These are phyloP conservation scores for Yamadazyma tumulicola DNA, from an alignment of 805 yeast genomes.

Conservation along the genomic window DNA sequence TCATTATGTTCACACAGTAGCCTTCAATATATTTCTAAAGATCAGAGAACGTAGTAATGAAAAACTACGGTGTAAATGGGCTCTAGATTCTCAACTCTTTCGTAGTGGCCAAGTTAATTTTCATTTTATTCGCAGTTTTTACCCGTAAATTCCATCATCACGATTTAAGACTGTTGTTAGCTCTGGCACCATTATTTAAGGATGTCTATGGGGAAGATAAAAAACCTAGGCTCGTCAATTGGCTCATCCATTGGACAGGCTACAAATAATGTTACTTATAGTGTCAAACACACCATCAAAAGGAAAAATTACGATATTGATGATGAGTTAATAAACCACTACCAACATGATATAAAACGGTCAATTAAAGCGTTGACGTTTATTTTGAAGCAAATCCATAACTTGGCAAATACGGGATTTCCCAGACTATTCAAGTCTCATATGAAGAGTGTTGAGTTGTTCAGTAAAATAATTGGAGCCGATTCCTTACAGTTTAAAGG, in stretches of 20 bases:
- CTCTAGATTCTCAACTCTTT: too few species aligned
- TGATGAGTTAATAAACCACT: conserved; percentile 38
- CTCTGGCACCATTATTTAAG: conserved; percentile 19
- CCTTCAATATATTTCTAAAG: too few species aligned
- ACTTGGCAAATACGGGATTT: conserved; percentile 23
- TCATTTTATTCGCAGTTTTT: too few species aligned
- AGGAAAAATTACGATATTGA: conserved; percentile 20
- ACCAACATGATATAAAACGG: conserved; percentile 41
- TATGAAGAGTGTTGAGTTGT: conserved; percentile 25
- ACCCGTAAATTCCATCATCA: too few species aligned
- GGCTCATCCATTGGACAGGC: conserved; percentile 8
- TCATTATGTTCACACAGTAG: too few species aligned
- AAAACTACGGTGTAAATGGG: too few species aligned
- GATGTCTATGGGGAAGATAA: conserved; percentile 13
- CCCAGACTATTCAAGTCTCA: conserved; percentile 31
- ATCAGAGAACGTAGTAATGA: too few species aligned
- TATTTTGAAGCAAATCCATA: conserved; percentile 24
- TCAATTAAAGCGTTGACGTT: conserved; percentile 44
- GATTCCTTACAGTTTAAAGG: conserved; percentile 35
- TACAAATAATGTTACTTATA: conserved; percentile 1
- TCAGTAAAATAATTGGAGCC: conserved; percentile 29
- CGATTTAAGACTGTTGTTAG: conserved; percentile 43
- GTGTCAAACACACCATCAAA: conserved; percentile 12
- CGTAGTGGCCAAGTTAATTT: too few species aligned
- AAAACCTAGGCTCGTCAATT: conserved; percentile 13